Conservation (phyloP, 179 eudicot genomes). For the Silene noctiflora region DNA sequence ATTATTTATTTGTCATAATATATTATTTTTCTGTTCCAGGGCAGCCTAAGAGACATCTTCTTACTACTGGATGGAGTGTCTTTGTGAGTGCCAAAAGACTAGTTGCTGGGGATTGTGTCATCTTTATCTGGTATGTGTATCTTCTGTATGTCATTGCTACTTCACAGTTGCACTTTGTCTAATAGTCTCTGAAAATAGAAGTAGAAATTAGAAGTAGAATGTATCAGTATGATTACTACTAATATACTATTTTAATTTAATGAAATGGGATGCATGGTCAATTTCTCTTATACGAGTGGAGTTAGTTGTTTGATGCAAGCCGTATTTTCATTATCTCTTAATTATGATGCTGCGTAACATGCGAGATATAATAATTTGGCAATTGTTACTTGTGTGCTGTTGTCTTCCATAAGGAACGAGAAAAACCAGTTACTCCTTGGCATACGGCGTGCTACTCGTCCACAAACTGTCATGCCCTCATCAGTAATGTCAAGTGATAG, state of each 20-base stretch:
- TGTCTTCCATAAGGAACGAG: conserved; percentile 48
- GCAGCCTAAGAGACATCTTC: conserved; percentile 72
- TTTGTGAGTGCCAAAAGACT: conserved; percentile 71
- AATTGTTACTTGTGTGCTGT: not conserved
- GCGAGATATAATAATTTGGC: conserved; percentile 1
- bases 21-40: conserved; percentile 41
- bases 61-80: conserved; percentile 74
- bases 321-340: not conserved
- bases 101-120: conserved; percentile 69
- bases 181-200: no score
- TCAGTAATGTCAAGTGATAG: conserved; percentile 77
- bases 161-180: not conserved
- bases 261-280: not conserved
- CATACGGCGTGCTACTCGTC: conserved; percentile 64
- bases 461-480: conserved; percentile 67
- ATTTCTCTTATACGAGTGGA: not conserved
- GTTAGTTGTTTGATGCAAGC: conserved; percentile 5
- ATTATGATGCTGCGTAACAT: not conserved
- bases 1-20: conserved; percentile 9
- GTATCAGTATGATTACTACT: no score
- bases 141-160: conserved; percentile 6
- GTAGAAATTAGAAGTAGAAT: no score
- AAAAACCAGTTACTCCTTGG: conserved; percentile 67
- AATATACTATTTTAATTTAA: not conserved
- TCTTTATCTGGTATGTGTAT: conserved; percentile 55